These are phyloP conservation scores for Neurospora sp. DNA, from an alignment of 495 filamentous ascomycete genomes.

Conservation along the genomic window DNA sequence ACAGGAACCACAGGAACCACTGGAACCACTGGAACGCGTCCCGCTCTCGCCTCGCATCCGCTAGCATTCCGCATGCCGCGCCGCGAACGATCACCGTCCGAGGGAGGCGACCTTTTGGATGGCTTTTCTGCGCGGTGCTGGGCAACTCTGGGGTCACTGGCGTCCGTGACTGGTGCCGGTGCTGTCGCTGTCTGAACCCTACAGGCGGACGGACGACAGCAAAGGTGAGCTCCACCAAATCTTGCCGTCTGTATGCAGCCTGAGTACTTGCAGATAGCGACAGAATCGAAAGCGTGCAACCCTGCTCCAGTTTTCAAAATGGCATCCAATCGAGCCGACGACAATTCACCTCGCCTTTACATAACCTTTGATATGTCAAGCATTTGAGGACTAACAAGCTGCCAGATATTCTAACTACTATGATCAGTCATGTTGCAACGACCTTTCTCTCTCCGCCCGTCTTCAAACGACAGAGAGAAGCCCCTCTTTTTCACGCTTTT, in stretches of 20 bases:
- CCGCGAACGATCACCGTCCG: neutral
- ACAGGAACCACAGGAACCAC: neutral
- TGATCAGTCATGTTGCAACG: neutral
- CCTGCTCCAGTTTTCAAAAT: neutral
- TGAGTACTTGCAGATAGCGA: neutral
- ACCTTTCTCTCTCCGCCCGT: neutral
- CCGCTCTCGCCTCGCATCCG: conserved; percentile 2
- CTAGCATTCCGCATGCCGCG: neutral
- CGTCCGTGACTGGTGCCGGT: neutral
- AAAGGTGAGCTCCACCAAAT: neutral
- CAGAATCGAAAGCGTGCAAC: neutral
- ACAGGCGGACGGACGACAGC: neutral
- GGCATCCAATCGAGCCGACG: conserved; percentile 11
- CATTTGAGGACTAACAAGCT: neutral
- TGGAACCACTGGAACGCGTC: conserved; percentile 16
- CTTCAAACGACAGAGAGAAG: neutral
- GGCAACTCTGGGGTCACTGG: neutral
- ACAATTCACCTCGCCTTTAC: conserved; percentile 13
- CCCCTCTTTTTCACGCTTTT: neutral
- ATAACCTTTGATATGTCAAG: neutral
- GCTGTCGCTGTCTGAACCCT: neutral
- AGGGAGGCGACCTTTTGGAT: neutral
- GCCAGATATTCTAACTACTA: neutral
- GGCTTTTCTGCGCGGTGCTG: neutral
- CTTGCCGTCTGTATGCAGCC: neutral